These are phyloP conservation scores for Symmetrospora coprosmae DNA, from an alignment of 768 basidiomycete species.

Conservation along the genomic window DNA sequence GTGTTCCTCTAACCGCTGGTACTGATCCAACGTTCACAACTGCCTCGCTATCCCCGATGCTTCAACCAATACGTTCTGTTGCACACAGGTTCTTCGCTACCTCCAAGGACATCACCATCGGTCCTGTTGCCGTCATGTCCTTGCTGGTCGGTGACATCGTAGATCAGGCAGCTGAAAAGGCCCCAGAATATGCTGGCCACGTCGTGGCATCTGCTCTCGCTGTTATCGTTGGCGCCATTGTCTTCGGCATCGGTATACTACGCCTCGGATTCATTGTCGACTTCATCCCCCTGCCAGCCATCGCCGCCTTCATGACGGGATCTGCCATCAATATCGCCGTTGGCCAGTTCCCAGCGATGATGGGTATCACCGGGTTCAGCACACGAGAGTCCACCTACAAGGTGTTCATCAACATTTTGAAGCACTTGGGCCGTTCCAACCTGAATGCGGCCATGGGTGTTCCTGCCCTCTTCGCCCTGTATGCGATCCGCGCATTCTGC, in stretches of 20 bases:
- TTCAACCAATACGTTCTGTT: too few relatives aligned
- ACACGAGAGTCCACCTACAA: slow-evolving; percentile 70
- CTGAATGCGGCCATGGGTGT: slow-evolving; percentile 79
- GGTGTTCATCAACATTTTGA: slow-evolving; percentile 86
- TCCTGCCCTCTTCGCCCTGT: slow-evolving; percentile 41
- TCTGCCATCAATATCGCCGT: slow-evolving; percentile 64
- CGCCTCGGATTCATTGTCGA: slow-evolving; percentile 89
- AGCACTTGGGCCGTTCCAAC: slow-evolving; percentile 47
- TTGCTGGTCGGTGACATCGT: slow-evolving; percentile 73
- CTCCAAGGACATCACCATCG: slow-evolving; percentile 84
- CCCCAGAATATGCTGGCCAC: slow-evolving; percentile 42
- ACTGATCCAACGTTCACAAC: too few relatives aligned
- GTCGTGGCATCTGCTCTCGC: slow-evolving; percentile 73
- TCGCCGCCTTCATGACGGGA: slow-evolving; percentile 70
- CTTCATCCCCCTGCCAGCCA: slow-evolving; percentile 69
- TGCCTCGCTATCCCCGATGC: too few relatives aligned
- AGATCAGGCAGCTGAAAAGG: slow-evolving; percentile 43
- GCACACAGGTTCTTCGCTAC: too few relatives aligned
- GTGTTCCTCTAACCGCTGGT: too few relatives aligned
- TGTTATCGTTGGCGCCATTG: slow-evolving; percentile 78
- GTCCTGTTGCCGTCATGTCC: slow-evolving; percentile 97
- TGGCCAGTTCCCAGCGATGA: slow-evolving; percentile 73
- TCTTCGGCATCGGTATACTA: slow-evolving; percentile 73
- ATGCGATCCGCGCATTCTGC: slow-evolving; percentile 52
- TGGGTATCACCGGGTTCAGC: slow-evolving; percentile 53